Percentiles rank a stretch among this genome's conserved stretches.
phyloP scores from a whole-genome alignment of 2,329 filamentous ascomycete genomes.

The Monosporascus ibericus region DNA sequence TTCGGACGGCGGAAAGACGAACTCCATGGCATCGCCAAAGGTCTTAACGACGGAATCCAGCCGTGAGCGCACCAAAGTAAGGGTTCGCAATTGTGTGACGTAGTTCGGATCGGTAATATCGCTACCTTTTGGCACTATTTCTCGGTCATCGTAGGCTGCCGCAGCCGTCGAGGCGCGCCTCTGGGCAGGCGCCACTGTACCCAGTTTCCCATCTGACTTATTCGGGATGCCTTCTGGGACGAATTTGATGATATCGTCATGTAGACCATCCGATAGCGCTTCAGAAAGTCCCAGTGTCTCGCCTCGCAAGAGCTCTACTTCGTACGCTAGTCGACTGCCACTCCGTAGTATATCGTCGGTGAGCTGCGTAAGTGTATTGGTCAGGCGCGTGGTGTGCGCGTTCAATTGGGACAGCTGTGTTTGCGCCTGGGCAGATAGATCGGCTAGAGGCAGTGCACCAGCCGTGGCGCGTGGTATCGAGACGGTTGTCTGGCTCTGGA shows the following conservation, averaged over 20 bases:
- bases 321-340: constrained; percentile 82
- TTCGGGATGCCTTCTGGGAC: constrained; percentile 47
- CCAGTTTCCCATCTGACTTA: constrained; percentile 19
- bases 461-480: constrained; percentile 22
- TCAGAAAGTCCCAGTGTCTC: constrained; percentile 79
- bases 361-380: constrained; percentile 74
- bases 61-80: constrained; percentile 76
- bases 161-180: constrained; percentile 17
- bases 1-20: constrained; percentile 84
- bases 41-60: constrained; percentile 84
- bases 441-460: constrained; percentile 56
- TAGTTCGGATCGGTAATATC: constrained; percentile 46
- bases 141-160: constrained; percentile 9
- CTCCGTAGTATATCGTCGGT: constrained; percentile 93
- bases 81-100: constrained; percentile 72
- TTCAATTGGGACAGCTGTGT: constrained; percentile 81
- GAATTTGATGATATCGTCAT: constrained; percentile 67
- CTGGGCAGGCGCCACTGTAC: constrained; percentile 4
- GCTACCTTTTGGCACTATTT: constrained; percentile 11
- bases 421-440: constrained; percentile 76
- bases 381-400: constrained; percentile 78
- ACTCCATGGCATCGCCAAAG: constrained; percentile 94
- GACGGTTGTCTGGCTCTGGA: constrained; percentile 41
- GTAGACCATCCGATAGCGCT: constrained; percentile 65
- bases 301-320: constrained; percentile 88